phyloP scores from a whole-genome alignment of 2,329 filamentous ascomycete genomes.

The Neonectria coccinea region DNA sequence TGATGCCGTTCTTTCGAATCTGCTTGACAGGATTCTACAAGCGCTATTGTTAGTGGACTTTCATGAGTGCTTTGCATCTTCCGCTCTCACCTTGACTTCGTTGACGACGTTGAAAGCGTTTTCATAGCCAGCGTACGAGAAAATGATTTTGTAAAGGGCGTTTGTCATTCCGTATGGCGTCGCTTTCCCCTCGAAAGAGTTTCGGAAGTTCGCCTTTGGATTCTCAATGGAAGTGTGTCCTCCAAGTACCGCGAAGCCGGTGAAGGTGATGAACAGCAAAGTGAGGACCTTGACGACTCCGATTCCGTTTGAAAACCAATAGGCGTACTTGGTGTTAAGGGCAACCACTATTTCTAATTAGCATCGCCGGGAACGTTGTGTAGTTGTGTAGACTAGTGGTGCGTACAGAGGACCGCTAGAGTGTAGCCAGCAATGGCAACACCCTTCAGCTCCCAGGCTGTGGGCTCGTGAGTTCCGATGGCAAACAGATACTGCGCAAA shows the following conservation, averaged over 20 bases:
- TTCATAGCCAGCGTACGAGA: slow-evolving; percentile 67
- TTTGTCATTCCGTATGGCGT: slow-evolving; percentile 47
- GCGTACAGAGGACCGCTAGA: slow-evolving; percentile 65
- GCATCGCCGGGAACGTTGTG: background rate
- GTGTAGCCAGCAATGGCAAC: slow-evolving; percentile 74
- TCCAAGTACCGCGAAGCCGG: slow-evolving; percentile 69
- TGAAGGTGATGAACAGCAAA: slow-evolving; percentile 69
- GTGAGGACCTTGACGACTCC: slow-evolving; percentile 70
- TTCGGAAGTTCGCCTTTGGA: slow-evolving; percentile 50
- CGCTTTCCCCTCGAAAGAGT: slow-evolving; percentile 49
- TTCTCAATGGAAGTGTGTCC: slow-evolving; percentile 49
- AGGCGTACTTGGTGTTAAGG: slow-evolving; percentile 67
- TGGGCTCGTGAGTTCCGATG: slow-evolving; percentile 62
- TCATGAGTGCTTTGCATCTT: no score
- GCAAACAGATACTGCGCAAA: slow-evolving; percentile 72
- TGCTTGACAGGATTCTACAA: slow-evolving; percentile 68
- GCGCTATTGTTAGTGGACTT: slow-evolving; percentile 29
- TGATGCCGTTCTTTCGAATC: slow-evolving; percentile 61
- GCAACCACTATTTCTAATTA: slow-evolving; percentile 49
- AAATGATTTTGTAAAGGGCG: slow-evolving; percentile 69
- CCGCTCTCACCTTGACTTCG: slow-evolving; percentile 52
- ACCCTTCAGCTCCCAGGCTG: slow-evolving; percentile 74
- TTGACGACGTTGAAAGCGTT: slow-evolving; percentile 73
- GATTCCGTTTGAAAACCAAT: slow-evolving; percentile 66
- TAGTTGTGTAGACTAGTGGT: background rate